These are phyloP conservation scores for Nemania serpens DNA, from an alignment of 2,329 filamentous ascomycete genomes.

Conservation along the genomic window DNA sequence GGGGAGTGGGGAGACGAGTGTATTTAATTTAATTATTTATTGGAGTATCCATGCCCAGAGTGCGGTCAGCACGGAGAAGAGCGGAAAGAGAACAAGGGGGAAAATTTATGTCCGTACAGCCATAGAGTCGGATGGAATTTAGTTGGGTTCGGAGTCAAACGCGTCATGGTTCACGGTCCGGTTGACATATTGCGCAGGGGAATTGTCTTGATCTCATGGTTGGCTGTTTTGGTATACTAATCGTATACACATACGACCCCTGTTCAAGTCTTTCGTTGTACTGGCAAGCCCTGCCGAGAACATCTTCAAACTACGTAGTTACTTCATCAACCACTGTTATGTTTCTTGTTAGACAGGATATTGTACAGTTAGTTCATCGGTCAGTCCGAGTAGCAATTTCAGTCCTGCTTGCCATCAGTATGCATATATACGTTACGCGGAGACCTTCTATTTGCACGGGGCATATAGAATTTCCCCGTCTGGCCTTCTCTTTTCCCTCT, in stretches of 20 bases:
- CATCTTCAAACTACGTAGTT: no score
- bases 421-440: not conserved
- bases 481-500: no score
- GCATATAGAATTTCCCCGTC: no score
- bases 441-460: not conserved
- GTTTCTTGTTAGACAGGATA: not conserved
- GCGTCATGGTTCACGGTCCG: not conserved
- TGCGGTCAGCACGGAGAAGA: not conserved
- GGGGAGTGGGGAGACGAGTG: no score
- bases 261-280: no score
- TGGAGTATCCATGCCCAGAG: no score
- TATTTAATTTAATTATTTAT: no score
- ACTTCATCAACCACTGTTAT: no score
- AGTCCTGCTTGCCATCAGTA: not conserved
- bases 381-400: not conserved
- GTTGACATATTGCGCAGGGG: not conserved
- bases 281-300: no score
- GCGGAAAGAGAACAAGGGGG: not conserved
- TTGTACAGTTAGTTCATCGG: not conserved
- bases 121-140: slow-evolving; percentile 9
- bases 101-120: not conserved
- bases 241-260: not conserved
- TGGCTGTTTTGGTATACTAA: not conserved
- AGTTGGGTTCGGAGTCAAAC: not conserved
- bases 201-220: not conserved